These are phyloP conservation scores for Cymbomonas tetramitiformis DNA, from an alignment of 139 green algal species.

Conservation along the genomic window DNA sequence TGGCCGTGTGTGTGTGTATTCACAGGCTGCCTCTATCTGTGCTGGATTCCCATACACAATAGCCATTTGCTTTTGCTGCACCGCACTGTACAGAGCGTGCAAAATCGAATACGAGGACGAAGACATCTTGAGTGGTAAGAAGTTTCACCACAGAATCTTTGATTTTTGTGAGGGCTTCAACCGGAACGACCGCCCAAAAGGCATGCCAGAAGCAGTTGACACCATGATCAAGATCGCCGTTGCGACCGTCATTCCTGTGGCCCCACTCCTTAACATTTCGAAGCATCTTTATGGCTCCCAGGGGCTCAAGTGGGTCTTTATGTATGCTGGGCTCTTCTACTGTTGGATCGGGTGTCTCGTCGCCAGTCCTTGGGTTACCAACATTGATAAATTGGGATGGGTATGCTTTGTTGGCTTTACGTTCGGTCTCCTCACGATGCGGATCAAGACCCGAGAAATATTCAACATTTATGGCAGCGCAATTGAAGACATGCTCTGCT, in stretches of 20 bases:
- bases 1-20: too few relatives aligned
- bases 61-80: slow-evolving; percentile 23
- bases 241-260: background rate
- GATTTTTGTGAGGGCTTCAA: slow-evolving; percentile 15
- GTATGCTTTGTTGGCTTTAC: background rate
- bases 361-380: background rate
- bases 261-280: background rate
- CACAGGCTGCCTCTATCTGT: slow-evolving; percentile 23
- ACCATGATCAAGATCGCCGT: background rate
- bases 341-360: background rate
- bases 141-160: background rate
- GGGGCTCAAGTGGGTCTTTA: background rate
- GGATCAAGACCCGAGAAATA: background rate
- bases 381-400: background rate
- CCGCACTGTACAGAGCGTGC: slow-evolving; percentile 2
- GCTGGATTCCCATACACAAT: slow-evolving; percentile 28
- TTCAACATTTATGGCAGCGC: slow-evolving; percentile 12
- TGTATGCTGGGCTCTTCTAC: background rate
- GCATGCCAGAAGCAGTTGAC: background rate
- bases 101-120: background rate
- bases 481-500: slow-evolving; percentile 5
- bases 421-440: background rate
- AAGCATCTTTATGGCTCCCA: too few relatives aligned
- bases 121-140: background rate
- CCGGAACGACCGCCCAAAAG: background rate